phyloP scores from a whole-genome alignment of 1,284 basidiomycete species.

The Bjerkandera adusta region DNA sequence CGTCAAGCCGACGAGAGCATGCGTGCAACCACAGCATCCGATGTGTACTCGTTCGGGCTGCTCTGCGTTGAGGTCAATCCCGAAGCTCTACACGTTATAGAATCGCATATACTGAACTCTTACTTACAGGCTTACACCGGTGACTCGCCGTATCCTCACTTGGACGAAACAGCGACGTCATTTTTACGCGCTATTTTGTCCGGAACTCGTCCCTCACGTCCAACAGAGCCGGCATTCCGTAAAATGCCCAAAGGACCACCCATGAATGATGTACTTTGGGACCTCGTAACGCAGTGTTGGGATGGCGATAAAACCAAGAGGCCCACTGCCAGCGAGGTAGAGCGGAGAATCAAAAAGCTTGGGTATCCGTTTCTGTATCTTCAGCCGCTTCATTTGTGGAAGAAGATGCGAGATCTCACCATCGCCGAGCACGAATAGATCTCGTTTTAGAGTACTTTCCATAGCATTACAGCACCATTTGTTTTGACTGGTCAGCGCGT shows the following conservation, averaged over 20 bases:
- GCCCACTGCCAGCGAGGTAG: neutral
- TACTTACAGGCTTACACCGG: neutral
- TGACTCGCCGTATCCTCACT: neutral
- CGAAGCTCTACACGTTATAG: no score
- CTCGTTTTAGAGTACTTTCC: no score
- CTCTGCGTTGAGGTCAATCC: slow-evolving; percentile 14
- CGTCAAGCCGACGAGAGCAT: neutral
- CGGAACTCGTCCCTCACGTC: neutral
- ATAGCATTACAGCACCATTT: no score
- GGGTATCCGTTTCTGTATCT: no score
- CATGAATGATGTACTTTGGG: neutral
- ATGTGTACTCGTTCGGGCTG: slow-evolving; percentile 12
- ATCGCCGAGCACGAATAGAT: no score
- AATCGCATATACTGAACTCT: neutral
- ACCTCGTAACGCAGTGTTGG: neutral
- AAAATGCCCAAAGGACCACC: neutral
- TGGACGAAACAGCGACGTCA: neutral
- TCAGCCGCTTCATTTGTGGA: no score
- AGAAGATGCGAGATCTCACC: no score
- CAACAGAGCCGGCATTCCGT: neutral
- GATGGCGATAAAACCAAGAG: neutral
- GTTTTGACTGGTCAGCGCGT: no score
- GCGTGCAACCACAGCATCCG: slow-evolving; percentile 10
- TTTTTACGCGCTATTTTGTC: neutral
- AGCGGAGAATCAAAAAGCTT: neutral